Evolutionary conservation across 192 early-diverging fungal genomes (phyloP), one percentile per base, ranked within the genome.

Genomic region (Coemansia sp.): DNA sequence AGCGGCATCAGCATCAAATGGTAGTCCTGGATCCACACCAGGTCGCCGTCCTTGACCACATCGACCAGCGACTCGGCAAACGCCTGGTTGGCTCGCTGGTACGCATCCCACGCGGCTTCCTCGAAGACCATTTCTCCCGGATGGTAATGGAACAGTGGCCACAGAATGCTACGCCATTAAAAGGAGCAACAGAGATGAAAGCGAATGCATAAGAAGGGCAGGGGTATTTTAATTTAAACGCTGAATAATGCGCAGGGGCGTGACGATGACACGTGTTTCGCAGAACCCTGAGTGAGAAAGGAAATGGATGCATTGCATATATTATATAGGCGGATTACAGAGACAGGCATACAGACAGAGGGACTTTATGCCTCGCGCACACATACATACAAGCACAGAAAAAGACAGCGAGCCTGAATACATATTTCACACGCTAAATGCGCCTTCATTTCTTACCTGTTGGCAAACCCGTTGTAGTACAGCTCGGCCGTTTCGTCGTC

Each of bases 71-170:
- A 84, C 50, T 94, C 88, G n/a, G 96, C 95, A 84, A 99, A 98
- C n/a, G 89, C 83, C 30, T 60, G 59, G 83, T 99, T 99, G 58
- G 93, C 96, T 27, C 84, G 74, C 74, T 93, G 87, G 75, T 99
- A 99, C 11, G 90, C 94, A 16, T 94, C 91, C 94, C 95, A 99
- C 72, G 92, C 87, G 9, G 86, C 85, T 69, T 94, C 91, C 74
- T 95, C 89, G 67, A 99, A 99, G 6, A 89, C 86, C 67, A 99
- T 96, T 81, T 99, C 98, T 50, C 95, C 94, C 10, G 95, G 95
- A 67, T 98, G 95, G 78, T 99, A 99, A 78, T 99, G 98, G 83
- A 99, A 99, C 53, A 99, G 81, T 6, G 98, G 98, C 97, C 95
- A 98, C 39, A 99, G 87, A 58, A 99, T 97, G 68, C 92, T 93